Conservation (phyloP, 2,329 filamentous ascomycete genomes). For the Pseudocercospora eumusae region DNA sequence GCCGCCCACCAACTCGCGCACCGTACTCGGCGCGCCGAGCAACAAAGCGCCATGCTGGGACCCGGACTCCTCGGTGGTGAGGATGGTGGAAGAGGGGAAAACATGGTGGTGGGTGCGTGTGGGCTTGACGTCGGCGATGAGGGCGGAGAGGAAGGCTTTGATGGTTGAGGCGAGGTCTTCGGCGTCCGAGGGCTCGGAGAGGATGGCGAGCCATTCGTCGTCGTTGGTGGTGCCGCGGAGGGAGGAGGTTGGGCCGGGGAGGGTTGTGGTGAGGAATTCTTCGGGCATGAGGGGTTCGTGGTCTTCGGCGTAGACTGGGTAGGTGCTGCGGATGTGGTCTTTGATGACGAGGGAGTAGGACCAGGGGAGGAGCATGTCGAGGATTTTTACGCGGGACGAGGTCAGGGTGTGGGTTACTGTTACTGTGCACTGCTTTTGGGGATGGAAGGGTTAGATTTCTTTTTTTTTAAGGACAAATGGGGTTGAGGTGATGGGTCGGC, state of each 20-base stretch:
- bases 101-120: no score
- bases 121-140: neutral
- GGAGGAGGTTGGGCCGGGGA: neutral
- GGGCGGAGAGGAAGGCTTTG: neutral
- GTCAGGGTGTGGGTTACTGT: neutral
- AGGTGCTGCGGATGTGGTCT: neutral
- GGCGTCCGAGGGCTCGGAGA: neutral
- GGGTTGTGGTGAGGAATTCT: conserved; percentile 5
- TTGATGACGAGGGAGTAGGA: neutral
- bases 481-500: no score
- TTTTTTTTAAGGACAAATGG: no score
- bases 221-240: neutral
- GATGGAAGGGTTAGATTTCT: no score
- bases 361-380: conserved; percentile 1
- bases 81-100: neutral
- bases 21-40: neutral
- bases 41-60: no score
- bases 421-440: neutral
- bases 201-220: conserved; percentile 5
- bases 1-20: neutral
- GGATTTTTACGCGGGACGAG: neutral
- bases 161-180: neutral
- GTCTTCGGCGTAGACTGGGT: conserved; percentile 2
- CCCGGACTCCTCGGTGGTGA: neutral
- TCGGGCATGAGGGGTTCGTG: conserved; percentile 2